phyloP scores from a whole-genome alignment of 192 early-diverging fungal genomes.

The Phlyctochytrium arcticum region DNA sequence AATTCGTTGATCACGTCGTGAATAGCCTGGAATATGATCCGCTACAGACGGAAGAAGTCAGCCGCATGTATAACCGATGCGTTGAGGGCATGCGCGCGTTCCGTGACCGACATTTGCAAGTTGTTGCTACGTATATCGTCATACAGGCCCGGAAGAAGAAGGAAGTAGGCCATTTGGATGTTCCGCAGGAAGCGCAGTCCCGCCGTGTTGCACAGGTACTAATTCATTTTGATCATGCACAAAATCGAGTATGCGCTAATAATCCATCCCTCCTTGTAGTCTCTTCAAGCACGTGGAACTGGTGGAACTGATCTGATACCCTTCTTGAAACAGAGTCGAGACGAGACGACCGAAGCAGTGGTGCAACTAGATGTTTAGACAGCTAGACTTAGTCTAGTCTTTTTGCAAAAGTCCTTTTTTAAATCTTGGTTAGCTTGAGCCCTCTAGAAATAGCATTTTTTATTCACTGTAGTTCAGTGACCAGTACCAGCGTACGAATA shows the following conservation, averaged over 20 bases:
- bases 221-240: background rate
- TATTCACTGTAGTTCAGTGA: too few relatives aligned
- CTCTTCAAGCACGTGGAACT: constrained; percentile 30
- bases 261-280: constrained; percentile 2
- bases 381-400: too few relatives aligned
- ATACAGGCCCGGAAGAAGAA: constrained; percentile 71
- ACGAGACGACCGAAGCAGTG: constrained; percentile 67
- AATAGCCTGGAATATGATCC: constrained; percentile 17
- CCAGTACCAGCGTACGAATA: too few relatives aligned
- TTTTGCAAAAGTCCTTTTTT: too few relatives aligned
- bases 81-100: constrained; percentile 80
- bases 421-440: too few relatives aligned
- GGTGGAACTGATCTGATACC: constrained; percentile 72
- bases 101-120: constrained; percentile 87
- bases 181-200: constrained; percentile 31
- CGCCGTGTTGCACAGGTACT: constrained; percentile 26
- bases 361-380: constrained; percentile 21
- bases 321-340: constrained; percentile 85
- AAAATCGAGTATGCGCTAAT: background rate
- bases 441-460: too few relatives aligned
- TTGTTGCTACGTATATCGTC: constrained; percentile 88
- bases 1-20: constrained; percentile 20
- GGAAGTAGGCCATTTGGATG: constrained; percentile 58
- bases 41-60: constrained; percentile 15
- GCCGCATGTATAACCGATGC: constrained; percentile 73